phyloP scores from a whole-genome alignment of 441 rosid genomes.

The Aleurites moluccanus region DNA sequence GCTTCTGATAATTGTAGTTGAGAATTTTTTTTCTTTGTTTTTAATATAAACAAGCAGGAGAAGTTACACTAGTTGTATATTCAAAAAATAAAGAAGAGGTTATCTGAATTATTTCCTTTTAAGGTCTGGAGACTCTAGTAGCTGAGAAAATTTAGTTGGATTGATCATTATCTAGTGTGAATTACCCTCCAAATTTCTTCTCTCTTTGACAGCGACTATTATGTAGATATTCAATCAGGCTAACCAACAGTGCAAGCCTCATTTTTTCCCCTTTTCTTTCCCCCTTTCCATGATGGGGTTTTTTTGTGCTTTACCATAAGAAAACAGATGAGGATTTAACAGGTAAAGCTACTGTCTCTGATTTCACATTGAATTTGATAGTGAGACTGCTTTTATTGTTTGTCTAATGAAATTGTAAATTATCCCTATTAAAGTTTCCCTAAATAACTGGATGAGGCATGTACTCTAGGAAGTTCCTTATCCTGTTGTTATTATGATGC shows the following conservation, averaged over 20 bases:
- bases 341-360: conserved; percentile 16
- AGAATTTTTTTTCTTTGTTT: conserved; percentile 19
- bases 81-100: conserved; percentile 23
- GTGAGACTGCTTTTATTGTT: neutral
- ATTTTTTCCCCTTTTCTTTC: neutral
- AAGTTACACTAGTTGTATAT: conserved; percentile 22
- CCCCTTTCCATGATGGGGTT: neutral
- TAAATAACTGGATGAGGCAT: neutral
- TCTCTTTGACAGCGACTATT: conserved; percentile 30
- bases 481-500: neutral
- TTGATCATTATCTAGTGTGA: neutral
- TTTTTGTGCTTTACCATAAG: conserved; percentile 5
- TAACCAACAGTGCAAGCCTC: neutral
- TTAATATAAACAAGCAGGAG: conserved; percentile 30
- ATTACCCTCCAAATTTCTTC: conserved; percentile 6
- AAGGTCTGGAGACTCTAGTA: conserved; percentile 28
- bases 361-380: neutral
- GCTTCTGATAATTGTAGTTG: conserved; percentile 17
- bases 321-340: conserved; percentile 17
- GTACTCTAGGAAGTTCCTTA: neutral
- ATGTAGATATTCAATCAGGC: conserved; percentile 22
- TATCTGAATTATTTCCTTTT: conserved; percentile 7
- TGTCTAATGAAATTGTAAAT: neutral
- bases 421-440: neutral
- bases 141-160: conserved; percentile 9